phyloP scores from a whole-genome alignment of 2,329 filamentous ascomycete species.

The Xylariaceae sp. region DNA sequence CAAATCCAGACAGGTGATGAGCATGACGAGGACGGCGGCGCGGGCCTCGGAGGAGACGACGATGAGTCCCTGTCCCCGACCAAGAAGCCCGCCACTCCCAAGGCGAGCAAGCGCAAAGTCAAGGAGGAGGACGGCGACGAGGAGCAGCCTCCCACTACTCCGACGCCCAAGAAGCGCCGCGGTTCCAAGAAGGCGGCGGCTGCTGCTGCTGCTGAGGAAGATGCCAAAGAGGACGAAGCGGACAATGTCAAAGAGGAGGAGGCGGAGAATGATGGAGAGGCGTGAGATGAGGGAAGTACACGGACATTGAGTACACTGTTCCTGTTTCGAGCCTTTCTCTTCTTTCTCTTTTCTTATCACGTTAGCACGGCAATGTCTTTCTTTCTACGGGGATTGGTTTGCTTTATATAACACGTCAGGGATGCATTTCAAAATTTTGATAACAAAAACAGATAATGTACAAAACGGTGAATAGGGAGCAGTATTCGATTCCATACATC shows the following conservation, averaged over 20 bases:
- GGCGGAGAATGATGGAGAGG: background rate
- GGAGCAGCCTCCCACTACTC: background rate
- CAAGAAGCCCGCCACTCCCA: background rate
- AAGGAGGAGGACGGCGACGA: background rate
- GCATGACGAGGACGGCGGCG: background rate
- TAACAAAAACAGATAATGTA: no score
- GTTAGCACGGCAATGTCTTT: background rate
- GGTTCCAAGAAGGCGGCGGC: background rate
- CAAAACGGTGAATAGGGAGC: no score
- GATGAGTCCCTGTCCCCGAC: background rate
- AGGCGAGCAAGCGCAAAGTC: constrained; percentile 1
- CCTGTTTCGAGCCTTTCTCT: background rate
- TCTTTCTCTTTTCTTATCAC: background rate
- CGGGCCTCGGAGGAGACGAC: background rate
- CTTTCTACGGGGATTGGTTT: background rate
- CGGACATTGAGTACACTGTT: background rate
- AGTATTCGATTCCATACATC: background rate
- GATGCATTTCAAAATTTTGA: no score
- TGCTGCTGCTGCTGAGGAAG: background rate
- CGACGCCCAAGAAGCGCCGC: background rate
- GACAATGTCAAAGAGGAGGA: background rate
- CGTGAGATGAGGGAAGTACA: background rate
- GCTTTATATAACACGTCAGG: background rate
- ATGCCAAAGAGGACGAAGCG: background rate
- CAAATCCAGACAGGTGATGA: background rate